These are phyloP conservation scores for Incumbomyces lentus DNA, from an alignment of 2,329 filamentous ascomycete species.

Conservation along the genomic window DNA sequence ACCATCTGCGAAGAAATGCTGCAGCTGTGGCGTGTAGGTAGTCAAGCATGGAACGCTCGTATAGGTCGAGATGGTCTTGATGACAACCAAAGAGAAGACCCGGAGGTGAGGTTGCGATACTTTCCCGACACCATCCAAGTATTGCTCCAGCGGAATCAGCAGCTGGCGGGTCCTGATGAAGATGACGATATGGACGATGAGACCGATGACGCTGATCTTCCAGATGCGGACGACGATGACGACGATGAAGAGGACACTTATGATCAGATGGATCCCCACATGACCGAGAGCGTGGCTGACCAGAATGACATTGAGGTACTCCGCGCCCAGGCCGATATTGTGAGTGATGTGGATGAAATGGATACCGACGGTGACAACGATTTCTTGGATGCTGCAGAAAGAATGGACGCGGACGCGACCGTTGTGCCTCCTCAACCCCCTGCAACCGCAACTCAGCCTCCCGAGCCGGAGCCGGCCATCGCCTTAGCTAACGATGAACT, in stretches of 20 bases:
- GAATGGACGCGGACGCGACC: conserved; percentile 62
- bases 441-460: conserved; percentile 17
- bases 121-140: conserved; percentile 33
- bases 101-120: conserved; percentile 24
- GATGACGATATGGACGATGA: conserved; percentile 28
- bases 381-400: conserved; percentile 64
- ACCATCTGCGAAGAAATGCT: conserved; percentile 87
- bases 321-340: conserved; percentile 22
- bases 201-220: conserved; percentile 28
- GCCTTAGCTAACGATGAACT: conserved; percentile 13
- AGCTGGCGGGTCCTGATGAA: conserved; percentile 28
- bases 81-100: conserved; percentile 63
- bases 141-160: conserved; percentile 29
- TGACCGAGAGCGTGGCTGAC: neutral
- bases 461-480: conserved; percentile 9
- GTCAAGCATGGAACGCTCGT: conserved; percentile 65
- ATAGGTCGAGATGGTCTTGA: conserved; percentile 71
- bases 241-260: conserved; percentile 39
- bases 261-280: conserved; percentile 16
- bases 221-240: conserved; percentile 31
- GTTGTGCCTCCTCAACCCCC: conserved; percentile 56
- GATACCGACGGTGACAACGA: conserved; percentile 47
- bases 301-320: conserved; percentile 9
- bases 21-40: conserved; percentile 76
- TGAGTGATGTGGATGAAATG: conserved; percentile 34